These are phyloP conservation scores for Dothistroma septosporum DNA, from an alignment of 2,329 filamentous ascomycete genomes.

Conservation along the genomic window DNA sequence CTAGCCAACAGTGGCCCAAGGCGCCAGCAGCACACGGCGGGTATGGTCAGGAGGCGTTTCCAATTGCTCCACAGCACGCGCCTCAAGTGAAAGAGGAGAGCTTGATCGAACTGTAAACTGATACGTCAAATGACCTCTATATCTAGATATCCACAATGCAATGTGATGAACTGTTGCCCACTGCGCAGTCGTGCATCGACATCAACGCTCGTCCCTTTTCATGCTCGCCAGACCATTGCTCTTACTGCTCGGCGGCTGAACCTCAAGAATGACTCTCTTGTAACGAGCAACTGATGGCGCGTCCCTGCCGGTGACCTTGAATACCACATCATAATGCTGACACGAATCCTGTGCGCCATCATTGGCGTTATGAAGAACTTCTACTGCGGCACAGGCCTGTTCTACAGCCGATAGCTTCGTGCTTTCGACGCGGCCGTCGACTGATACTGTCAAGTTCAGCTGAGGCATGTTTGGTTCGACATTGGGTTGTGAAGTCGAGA, in stretches of 20 bases:
- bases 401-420: slow-evolving; percentile 33
- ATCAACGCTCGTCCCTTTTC: slow-evolving; percentile 18
- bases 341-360: slow-evolving; percentile 38
- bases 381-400: slow-evolving; percentile 39
- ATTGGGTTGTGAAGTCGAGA: slow-evolving; percentile 43
- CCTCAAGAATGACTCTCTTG: slow-evolving; percentile 40
- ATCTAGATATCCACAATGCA: neutral
- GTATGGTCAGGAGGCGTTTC: slow-evolving; percentile 35
- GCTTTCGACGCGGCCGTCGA: slow-evolving; percentile 29
- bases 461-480: slow-evolving; percentile 41
- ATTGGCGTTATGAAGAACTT: slow-evolving; percentile 29
- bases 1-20: slow-evolving; percentile 32
- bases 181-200: neutral
- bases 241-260: slow-evolving; percentile 6
- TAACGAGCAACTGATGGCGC: slow-evolving; percentile 46
- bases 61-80: slow-evolving; percentile 33
- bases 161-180: neutral
- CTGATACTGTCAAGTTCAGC: slow-evolving; percentile 34
- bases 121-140: neutral
- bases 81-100: slow-evolving; percentile 35
- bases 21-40: slow-evolving; percentile 30
- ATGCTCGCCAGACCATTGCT: neutral
- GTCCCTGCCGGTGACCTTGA: slow-evolving; percentile 48
- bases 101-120: slow-evolving; percentile 33
- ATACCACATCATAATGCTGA: slow-evolving; percentile 47